Evolutionary conservation across 1,284 basidiomycete species (phyloP), one percentile per base, ranked within the genome.

Genomic region (Phylloporus gajari): DNA sequence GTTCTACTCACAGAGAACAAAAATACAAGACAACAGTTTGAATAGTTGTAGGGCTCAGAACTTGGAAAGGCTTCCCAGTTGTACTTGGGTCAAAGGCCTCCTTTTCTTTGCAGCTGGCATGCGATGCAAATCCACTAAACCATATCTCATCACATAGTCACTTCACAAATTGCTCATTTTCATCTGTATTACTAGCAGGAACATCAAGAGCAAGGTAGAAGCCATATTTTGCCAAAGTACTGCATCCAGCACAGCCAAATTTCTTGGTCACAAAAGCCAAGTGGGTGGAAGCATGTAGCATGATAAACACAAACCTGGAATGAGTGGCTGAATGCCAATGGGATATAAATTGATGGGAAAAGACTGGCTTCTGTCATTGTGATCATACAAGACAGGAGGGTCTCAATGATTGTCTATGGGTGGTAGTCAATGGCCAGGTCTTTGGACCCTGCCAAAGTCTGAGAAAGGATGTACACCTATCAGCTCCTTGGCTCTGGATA

Each of bases 141-240:
- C 78, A 78, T 65, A 73, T 75, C 67, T 82, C 79, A 65, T 80
- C 79, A 66, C 85, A 85, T 15, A 90, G 75, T 38, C 85, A 82
- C 32, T 77, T 82, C 35, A 86, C 86, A 75, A 87, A 86, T 25
- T 79, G 79, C 46, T 85, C 85, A 53, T 84, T 85, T n/a, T 85
- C 86, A 2, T 75, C 76, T 35, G 82, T 76, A 68, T 86, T 84
- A 9, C 85, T 83, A 15, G 89, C 86, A n/a, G 94, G 82, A 38
- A 94, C 84, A 75, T 94, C 93, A 35, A 94, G 82, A 5, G 92
- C 91, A 59, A 91, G 86, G 80, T 93, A 94, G 75, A 93, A 93
- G 1, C 86, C 88, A 76, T 88, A 89, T 75, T 91, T 91, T 27
- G 85, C 78, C 75, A 94, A 91, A 1, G 90, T 87, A 30, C 85